These are phyloP conservation scores for Epichloe hybrida DNA, from an alignment of 2,329 filamentous ascomycete species.

Conservation along the genomic window DNA sequence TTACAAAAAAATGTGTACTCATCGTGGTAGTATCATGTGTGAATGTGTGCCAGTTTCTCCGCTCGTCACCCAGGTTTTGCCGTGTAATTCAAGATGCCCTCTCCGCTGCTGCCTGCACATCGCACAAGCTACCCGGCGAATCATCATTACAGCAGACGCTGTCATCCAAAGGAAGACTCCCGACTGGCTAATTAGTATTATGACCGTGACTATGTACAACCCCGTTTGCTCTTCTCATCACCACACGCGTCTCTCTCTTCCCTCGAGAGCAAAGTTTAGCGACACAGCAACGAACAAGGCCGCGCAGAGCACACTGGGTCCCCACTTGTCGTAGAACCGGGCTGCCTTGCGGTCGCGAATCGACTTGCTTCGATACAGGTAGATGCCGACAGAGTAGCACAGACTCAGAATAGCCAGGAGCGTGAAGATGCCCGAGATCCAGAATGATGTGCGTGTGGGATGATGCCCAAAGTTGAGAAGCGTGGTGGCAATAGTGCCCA, in stretches of 20 bases:
- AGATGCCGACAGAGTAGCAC: slow-evolving; percentile 72
- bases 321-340: slow-evolving; percentile 81
- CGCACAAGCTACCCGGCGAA: neutral
- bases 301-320: slow-evolving; percentile 63
- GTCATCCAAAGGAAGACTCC: too few relatives aligned
- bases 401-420: slow-evolving; percentile 64
- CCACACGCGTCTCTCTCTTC: slow-evolving; percentile 46
- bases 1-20: too few relatives aligned
- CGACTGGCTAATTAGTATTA: too few relatives aligned
- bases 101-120: neutral
- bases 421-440: slow-evolving; percentile 67
- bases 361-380: slow-evolving; percentile 75
- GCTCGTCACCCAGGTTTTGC: too few relatives aligned
- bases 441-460: slow-evolving; percentile 44
- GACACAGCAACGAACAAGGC: slow-evolving; percentile 61
- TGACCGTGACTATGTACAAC: too few relatives aligned
- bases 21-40: too few relatives aligned
- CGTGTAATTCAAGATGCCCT: too few relatives aligned
- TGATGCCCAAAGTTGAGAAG: slow-evolving; percentile 66
- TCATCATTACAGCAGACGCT: neutral
- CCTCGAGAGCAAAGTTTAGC: slow-evolving; percentile 68
- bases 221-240: slow-evolving; percentile 15
- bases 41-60: too few relatives aligned
- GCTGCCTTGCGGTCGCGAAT: slow-evolving; percentile 77
- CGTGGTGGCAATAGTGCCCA: slow-evolving; percentile 74